Conservation (phyloP, 768 basidiomycete species). For the Cytidiella melzeri region DNA sequence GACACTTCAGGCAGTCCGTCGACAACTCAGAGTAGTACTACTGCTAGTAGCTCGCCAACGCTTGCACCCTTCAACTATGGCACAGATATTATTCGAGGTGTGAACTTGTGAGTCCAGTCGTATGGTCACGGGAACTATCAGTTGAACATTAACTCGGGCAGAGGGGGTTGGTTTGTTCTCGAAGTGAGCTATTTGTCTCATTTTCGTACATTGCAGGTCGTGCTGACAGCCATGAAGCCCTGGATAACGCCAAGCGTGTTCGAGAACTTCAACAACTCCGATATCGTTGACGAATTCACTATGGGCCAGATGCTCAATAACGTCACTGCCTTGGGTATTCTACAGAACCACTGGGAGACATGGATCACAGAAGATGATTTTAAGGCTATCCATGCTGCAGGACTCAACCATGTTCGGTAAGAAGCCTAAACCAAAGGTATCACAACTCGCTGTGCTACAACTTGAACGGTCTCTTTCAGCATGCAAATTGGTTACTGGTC, state of each 20-base stretch:
- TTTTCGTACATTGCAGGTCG: background rate
- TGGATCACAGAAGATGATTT: conserved; percentile 73
- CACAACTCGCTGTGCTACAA: background rate
- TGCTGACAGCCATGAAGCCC: conserved; percentile 35
- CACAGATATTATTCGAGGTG: conserved; percentile 44
- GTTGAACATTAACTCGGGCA: conserved; percentile 14
- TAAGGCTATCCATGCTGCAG: conserved; percentile 53
- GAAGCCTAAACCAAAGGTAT: conserved; percentile 7
- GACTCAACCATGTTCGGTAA: conserved; percentile 67
- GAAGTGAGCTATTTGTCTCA: conserved; percentile 32
- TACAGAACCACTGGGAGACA: conserved; percentile 54
- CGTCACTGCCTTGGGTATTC: conserved; percentile 34
- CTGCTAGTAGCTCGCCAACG: conserved; percentile 15
- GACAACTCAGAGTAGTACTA: conserved; percentile 3
- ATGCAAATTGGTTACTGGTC: conserved; percentile 77
- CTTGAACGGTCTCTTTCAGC: conserved; percentile 26
- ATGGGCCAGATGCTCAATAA: conserved; percentile 47
- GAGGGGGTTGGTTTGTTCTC: conserved; percentile 60
- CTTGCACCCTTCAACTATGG: conserved; percentile 38
- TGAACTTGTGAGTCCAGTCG: conserved; percentile 48
- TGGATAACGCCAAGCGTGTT: conserved; percentile 80
- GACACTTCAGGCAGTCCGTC: conserved; percentile 1
- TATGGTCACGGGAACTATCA: background rate
- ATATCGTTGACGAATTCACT: conserved; percentile 58
- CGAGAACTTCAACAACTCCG: conserved; percentile 48